These are phyloP conservation scores for Eucalyptus lansdowneana DNA, from an alignment of 345 rosid genomes.

Conservation along the genomic window DNA sequence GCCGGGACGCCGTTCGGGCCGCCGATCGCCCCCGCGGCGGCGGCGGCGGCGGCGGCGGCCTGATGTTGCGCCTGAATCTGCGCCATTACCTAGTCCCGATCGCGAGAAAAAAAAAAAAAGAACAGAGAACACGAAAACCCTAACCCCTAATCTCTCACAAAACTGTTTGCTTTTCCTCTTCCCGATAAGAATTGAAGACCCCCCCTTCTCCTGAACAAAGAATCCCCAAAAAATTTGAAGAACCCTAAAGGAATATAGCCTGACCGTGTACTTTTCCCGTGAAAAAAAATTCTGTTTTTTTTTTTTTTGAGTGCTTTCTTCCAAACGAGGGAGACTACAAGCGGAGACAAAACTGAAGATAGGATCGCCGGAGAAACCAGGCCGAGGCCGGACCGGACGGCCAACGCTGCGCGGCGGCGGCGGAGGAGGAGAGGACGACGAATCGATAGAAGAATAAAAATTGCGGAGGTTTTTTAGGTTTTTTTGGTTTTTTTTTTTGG, in stretches of 20 bases:
- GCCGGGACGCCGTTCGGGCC: conserved; percentile 13
- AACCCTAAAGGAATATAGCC: neutral
- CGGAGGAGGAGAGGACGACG: neutral
- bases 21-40: neutral
- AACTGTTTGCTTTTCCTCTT: neutral
- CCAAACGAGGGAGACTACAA: neutral
- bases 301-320: neutral
- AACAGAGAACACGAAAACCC: neutral
- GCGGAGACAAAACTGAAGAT: neutral
- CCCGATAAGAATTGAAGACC: neutral
- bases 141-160: neutral
- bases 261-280: neutral
- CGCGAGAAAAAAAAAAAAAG: neutral
- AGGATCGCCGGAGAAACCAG: conserved; percentile 21
- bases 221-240: neutral
- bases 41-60: neutral
- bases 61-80: conserved; percentile 70
- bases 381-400: neutral
- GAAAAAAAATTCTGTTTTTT: neutral
- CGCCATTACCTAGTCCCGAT: conserved; percentile 28
- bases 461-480: neutral
- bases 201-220: neutral
- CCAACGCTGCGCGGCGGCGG: conserved; percentile 6
- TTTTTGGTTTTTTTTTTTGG: neutral
- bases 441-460: neutral